A percentile compares a stretch with the other conserved stretches of the same genome.
These are phyloP conservation scores for Thielaviopsis punctulata DNA, from an alignment of 2,329 filamentous ascomycete genomes.

Conservation along the genomic window DNA sequence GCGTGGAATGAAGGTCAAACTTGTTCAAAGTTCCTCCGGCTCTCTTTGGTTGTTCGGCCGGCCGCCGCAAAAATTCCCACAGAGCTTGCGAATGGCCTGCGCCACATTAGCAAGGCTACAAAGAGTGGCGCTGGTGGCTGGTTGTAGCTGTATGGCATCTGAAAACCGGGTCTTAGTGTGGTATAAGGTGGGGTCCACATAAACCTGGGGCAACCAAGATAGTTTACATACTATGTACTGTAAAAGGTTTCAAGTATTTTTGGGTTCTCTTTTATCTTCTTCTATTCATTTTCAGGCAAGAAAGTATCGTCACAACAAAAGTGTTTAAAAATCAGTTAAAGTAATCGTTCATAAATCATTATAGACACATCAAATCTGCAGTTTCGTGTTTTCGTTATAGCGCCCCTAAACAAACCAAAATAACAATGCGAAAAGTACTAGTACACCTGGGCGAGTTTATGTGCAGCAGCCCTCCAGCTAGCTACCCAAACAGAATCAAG, in stretches of 20 bases:
- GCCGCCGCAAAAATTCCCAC: constrained; percentile 3
- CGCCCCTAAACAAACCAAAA: not conserved
- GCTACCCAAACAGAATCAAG: not conserved
- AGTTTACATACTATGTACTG: not conserved
- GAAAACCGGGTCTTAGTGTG: not conserved
- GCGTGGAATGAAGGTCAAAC: not conserved
- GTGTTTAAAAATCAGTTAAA: not conserved
- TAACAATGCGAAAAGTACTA: not conserved
- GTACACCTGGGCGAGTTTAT: not conserved
- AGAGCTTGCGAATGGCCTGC: not conserved
- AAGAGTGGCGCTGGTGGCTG: not conserved
- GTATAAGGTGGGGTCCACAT: not conserved
- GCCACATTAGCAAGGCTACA: constrained; percentile 2
- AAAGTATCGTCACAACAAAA: not conserved
- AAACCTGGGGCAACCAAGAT: not conserved
- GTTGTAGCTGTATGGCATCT: not conserved
- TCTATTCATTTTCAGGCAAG: not conserved
- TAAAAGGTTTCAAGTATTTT: not conserved
- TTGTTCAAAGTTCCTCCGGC: not conserved
- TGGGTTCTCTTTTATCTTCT: not conserved
- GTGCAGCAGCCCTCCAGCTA: not conserved
- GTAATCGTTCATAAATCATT: constrained; percentile 4
- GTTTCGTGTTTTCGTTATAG: not conserved
- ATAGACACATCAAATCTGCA: constrained; percentile 2
- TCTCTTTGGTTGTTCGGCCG: not conserved